Percentiles rank a stretch among this genome's conserved stretches.
These are phyloP conservation scores for Cucurbitaria berberidis DNA, from an alignment of 2,329 filamentous ascomycete species.

Conservation along the genomic window DNA sequence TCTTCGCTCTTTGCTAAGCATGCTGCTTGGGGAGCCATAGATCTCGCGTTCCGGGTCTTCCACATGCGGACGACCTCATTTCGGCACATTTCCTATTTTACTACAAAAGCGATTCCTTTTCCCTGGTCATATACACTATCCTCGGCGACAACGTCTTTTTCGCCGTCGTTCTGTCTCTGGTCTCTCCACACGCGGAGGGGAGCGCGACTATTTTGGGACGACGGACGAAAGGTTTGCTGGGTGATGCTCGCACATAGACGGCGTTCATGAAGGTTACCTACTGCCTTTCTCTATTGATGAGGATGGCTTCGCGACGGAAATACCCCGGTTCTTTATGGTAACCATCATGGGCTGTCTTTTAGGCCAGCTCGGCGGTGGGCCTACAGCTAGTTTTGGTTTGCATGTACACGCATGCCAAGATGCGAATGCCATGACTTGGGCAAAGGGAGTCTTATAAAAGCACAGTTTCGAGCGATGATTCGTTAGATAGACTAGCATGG, in stretches of 20 bases:
- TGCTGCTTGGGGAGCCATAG: constrained; percentile 52
- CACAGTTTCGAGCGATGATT: constrained; percentile 42
- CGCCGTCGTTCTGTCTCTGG: constrained; percentile 38
- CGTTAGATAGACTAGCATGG: constrained; percentile 43
- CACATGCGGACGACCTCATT: constrained; percentile 44
- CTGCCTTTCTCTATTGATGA: constrained; percentile 27
- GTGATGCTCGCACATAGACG: constrained; percentile 47
- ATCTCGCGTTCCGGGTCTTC: constrained; percentile 50
- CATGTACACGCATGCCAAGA: constrained; percentile 30
- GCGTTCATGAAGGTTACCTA: constrained; percentile 46
- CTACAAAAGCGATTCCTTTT: constrained; percentile 50
- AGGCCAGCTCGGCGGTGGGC: constrained; percentile 37
- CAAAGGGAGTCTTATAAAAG: constrained; percentile 47
- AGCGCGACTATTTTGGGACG: constrained; percentile 37
- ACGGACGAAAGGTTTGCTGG: constrained; percentile 43
- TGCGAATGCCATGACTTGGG: constrained; percentile 41
- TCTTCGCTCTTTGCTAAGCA: constrained; percentile 45
- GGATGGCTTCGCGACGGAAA: constrained; percentile 44
- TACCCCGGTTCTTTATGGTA: constrained; percentile 38
- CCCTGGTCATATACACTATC: constrained; percentile 42
- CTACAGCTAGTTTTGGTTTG: constrained; percentile 33
- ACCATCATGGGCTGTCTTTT: constrained; percentile 31
- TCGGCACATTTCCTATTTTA: constrained; percentile 35
- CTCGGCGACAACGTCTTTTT: constrained; percentile 35
- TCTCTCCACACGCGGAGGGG: constrained; percentile 33